A percentile compares a stretch with the other conserved stretches of the same genome.
Conservation (phyloP, 2,329 filamentous ascomycete genomes). For the Fusarium penzigii region DNA sequence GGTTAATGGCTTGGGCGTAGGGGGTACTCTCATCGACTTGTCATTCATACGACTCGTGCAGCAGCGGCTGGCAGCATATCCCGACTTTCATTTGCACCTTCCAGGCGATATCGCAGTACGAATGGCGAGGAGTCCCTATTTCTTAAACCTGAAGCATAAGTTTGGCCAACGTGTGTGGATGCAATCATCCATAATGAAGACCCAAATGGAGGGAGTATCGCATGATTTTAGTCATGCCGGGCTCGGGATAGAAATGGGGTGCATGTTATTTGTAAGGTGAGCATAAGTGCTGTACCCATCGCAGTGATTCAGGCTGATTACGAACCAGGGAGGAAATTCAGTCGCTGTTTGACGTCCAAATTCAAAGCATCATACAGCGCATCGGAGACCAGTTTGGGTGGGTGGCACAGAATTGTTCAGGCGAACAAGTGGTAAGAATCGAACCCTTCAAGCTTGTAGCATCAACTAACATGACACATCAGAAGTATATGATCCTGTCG, state of each 20-base stretch:
- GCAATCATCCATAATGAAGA: slow-evolving; percentile 40
- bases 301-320: too few species aligned
- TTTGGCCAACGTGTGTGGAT: slow-evolving; percentile 48
- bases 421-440: slow-evolving; percentile 38
- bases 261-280: slow-evolving; percentile 42
- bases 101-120: slow-evolving; percentile 38
- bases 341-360: slow-evolving; percentile 40
- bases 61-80: slow-evolving; percentile 36
- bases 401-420: slow-evolving; percentile 33
- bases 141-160: slow-evolving; percentile 40
- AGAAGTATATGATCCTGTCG: slow-evolving; percentile 46
- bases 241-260: slow-evolving; percentile 41
- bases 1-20: slow-evolving; percentile 48
- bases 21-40: slow-evolving; percentile 47
- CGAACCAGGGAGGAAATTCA: slow-evolving; percentile 42
- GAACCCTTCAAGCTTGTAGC: neutral
- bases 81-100: slow-evolving; percentile 39
- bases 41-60: slow-evolving; percentile 42
- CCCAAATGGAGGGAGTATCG: slow-evolving; percentile 45
- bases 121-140: slow-evolving; percentile 41
- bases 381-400: slow-evolving; percentile 44
- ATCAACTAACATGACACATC: neutral
- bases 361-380: slow-evolving; percentile 35
- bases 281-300: too few species aligned
- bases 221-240: slow-evolving; percentile 40